A percentile compares a stretch with the other conserved stretches of the same genome.
These are phyloP conservation scores for Lactifluus volemus DNA, from an alignment of 768 basidiomycete species.

Conservation along the genomic window DNA sequence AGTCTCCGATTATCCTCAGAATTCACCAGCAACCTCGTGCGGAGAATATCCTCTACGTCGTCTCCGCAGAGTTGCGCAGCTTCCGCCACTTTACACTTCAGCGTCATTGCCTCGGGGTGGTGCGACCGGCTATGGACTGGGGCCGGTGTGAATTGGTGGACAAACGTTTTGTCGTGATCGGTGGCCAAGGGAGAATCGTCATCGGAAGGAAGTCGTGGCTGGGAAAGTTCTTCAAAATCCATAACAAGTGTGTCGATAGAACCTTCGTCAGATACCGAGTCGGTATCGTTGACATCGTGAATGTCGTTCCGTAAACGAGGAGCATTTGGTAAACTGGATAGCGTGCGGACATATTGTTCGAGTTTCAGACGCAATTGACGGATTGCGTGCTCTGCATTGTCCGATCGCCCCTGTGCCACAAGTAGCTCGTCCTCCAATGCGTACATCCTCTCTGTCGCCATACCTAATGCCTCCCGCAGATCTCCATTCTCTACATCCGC, in stretches of 20 bases:
- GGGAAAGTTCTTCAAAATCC: conserved; percentile 3
- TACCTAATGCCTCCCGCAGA: conserved; percentile 7
- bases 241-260: conserved; percentile 18
- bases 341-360: neutral
- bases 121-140: neutral
- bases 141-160: neutral
- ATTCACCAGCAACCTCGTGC: conserved; percentile 1
- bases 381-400: conserved; percentile 1
- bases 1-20: neutral
- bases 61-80: conserved; percentile 18
- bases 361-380: conserved; percentile 13
- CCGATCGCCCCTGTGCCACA: conserved; percentile 1
- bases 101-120: conserved; percentile 15
- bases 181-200: neutral
- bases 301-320: neutral
- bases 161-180: neutral
- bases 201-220: neutral
- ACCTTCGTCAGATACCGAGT: conserved; percentile 13
- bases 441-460: neutral
- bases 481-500: conserved; percentile 9
- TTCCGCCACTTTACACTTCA: conserved; percentile 17
- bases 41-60: conserved; percentile 16
- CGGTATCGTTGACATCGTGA: conserved; percentile 7
- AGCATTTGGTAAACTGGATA: neutral
- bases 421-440: conserved; percentile 15